These are phyloP conservation scores for Strigomonas oncopelti DNA, from an alignment of 208 protist genomes.

Conservation along the genomic window DNA sequence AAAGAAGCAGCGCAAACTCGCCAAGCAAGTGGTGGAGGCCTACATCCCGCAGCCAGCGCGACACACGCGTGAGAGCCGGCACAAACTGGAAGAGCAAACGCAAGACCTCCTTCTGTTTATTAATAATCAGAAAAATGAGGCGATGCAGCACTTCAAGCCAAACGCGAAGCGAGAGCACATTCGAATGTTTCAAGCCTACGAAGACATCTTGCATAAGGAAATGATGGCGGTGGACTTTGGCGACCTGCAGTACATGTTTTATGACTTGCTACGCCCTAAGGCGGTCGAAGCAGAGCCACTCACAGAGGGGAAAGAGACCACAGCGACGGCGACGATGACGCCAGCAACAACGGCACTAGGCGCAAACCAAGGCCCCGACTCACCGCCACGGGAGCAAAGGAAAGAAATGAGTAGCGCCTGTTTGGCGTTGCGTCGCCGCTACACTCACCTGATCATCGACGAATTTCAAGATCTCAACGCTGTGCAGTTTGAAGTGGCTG, in stretches of 20 bases:
- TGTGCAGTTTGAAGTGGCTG: slow-evolving; percentile 81
- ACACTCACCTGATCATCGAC: slow-evolving; percentile 86
- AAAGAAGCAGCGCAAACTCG: slow-evolving; percentile 46
- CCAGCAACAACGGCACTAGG: slow-evolving; percentile 6
- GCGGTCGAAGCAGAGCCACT: background rate
- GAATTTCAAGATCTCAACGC: slow-evolving; percentile 90
- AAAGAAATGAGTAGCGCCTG: slow-evolving; percentile 25
- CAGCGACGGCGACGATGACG: background rate
- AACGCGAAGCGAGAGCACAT: slow-evolving; percentile 10
- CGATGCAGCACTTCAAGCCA: slow-evolving; percentile 30
- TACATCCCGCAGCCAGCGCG: background rate
- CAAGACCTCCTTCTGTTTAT: slow-evolving; percentile 53
- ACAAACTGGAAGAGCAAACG: slow-evolving; percentile 21
- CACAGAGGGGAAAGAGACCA: slow-evolving; percentile 7
- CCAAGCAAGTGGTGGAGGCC: slow-evolving; percentile 44
- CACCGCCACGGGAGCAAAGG: background rate
- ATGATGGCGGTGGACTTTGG: slow-evolving; percentile 79
- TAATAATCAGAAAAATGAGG: slow-evolving; percentile 64
- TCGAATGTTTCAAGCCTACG: slow-evolving; percentile 64
- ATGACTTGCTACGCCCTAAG: slow-evolving; percentile 41
- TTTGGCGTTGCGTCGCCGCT: slow-evolving; percentile 31
- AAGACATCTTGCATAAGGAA: slow-evolving; percentile 63
- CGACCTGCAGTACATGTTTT: slow-evolving; percentile 78
- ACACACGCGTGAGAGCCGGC: background rate
- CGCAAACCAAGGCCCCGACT: background rate